Percentiles rank a stretch among this genome's conserved stretches.
Evolutionary conservation across 805 yeast species (phyloP).

Genomic region (Metschnikowia drakensbergensis): DNA sequence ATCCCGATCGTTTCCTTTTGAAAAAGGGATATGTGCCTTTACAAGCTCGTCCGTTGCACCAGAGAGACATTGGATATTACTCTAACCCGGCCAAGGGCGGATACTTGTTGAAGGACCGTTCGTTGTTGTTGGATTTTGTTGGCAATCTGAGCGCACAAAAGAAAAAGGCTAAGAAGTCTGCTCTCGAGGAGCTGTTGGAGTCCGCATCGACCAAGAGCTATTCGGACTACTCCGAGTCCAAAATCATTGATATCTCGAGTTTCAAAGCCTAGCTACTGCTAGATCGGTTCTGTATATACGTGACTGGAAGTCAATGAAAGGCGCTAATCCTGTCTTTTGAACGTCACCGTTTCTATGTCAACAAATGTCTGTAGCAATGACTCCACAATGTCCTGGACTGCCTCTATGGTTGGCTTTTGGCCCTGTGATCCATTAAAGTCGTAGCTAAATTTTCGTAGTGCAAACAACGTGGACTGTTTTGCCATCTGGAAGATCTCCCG

Average conservation of each 20-base stretch:
- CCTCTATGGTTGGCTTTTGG: slow-evolving; percentile 20
- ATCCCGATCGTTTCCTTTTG: slow-evolving; percentile 65
- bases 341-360: slow-evolving; percentile 25
- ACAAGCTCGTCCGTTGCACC: slow-evolving; percentile 78
- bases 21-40: slow-evolving; percentile 79
- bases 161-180: slow-evolving; percentile 27
- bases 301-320: not conserved
- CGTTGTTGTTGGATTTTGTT: slow-evolving; percentile 38
- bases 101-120: slow-evolving; percentile 48
- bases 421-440: slow-evolving; percentile 18
- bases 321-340: not conserved
- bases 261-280: slow-evolving; percentile 6
- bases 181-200: slow-evolving; percentile 36
- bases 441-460: slow-evolving; percentile 36
- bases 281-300: not conserved
- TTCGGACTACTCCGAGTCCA: slow-evolving; percentile 14
- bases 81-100: slow-evolving; percentile 71
- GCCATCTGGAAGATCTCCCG: slow-evolving; percentile 43
- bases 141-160: slow-evolving; percentile 15
- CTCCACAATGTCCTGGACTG: slow-evolving; percentile 40
- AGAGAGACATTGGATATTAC: slow-evolving; percentile 77
- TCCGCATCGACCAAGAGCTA: slow-evolving; percentile 23
- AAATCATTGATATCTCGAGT: slow-evolving; percentile 10
- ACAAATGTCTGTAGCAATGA: slow-evolving; percentile 34
- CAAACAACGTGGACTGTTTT: slow-evolving; percentile 34